A percentile compares a stretch with the other conserved stretches of the same genome.
Conservation (phyloP, 768 basidiomycete species). For the Leccinum sublutescens region DNA sequence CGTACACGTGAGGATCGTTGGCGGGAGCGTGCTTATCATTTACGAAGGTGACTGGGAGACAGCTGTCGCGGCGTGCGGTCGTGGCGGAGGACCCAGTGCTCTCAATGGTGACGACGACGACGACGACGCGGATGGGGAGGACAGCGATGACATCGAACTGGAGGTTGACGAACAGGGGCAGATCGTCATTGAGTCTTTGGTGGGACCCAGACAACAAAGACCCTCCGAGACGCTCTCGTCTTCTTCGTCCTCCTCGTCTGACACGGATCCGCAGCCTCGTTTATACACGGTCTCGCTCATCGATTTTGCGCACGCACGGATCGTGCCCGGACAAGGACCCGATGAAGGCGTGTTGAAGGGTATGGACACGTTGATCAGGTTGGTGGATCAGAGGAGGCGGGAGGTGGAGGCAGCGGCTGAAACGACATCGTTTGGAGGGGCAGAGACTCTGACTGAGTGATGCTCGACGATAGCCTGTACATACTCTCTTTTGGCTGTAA, state of each 20-base stretch:
- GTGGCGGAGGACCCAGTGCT: constrained; percentile 34
- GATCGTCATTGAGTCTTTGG: constrained; percentile 20
- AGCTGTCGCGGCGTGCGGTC: constrained; percentile 33
- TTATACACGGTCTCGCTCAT: constrained; percentile 72
- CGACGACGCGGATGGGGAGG: constrained; percentile 33
- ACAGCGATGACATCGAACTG: constrained; percentile 40
- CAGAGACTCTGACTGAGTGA: neutral
- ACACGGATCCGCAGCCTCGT: constrained; percentile 8
- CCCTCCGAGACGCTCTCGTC: constrained; percentile 20
- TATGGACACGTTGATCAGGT: constrained; percentile 56
- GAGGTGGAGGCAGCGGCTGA: constrained; percentile 31
- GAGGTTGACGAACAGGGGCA: constrained; percentile 32
- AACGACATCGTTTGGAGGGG: neutral
- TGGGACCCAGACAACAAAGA: neutral
- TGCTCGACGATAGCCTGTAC: neutral
- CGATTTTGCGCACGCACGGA: constrained; percentile 89
- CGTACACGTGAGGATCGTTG: constrained; percentile 78
- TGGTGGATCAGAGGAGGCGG: constrained; percentile 59
- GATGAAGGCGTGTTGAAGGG: constrained; percentile 79
- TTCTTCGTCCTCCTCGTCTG: constrained; percentile 42
- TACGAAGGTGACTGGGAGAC: constrained; percentile 63
- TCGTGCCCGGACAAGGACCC: constrained; percentile 67
- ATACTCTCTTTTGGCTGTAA: too few relatives aligned
- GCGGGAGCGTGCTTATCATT: constrained; percentile 75
- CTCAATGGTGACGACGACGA: constrained; percentile 32